Conservation (phyloP, 2,329 filamentous ascomycete genomes). For the Aspergillus bombycis region DNA sequence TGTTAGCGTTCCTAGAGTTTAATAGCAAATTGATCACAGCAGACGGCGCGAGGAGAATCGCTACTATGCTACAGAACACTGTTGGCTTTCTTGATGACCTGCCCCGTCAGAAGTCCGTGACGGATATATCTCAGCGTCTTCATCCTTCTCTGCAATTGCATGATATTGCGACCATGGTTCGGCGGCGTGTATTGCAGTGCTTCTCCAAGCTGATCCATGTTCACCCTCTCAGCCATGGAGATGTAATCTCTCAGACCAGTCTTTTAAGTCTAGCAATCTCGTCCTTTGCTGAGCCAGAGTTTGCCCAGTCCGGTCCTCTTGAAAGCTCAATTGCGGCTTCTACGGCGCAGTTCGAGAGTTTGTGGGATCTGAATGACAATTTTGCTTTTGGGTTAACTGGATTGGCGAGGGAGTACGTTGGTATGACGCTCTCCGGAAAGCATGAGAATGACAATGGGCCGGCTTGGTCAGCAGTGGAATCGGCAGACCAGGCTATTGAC, state of each 20-base stretch:
- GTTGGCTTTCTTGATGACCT: slow-evolving; percentile 85
- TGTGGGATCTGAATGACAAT: slow-evolving; percentile 96
- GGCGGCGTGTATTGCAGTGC: slow-evolving; percentile 89
- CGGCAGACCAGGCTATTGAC: slow-evolving; percentile 43
- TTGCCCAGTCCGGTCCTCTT: slow-evolving; percentile 69
- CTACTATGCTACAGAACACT: slow-evolving; percentile 93
- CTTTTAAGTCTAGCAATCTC: slow-evolving; percentile 86
- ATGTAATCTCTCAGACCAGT: slow-evolving; percentile 87
- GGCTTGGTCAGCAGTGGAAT: slow-evolving; percentile 43
- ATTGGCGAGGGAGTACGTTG: slow-evolving; percentile 74
- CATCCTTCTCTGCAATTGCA: slow-evolving; percentile 84
- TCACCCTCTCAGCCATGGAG: slow-evolving; percentile 80
- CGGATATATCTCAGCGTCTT: slow-evolving; percentile 82
- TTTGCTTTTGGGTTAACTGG: slow-evolving; percentile 92
- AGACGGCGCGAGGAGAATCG: slow-evolving; percentile 90
- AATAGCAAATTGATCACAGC: slow-evolving; percentile 89
- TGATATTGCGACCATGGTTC: slow-evolving; percentile 91
- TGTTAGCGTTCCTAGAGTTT: slow-evolving; percentile 89
- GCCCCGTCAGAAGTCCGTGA: slow-evolving; percentile 79
- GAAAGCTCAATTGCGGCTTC: slow-evolving; percentile 91
- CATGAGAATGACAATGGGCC: slow-evolving; percentile 62
- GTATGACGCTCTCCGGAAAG: slow-evolving; percentile 71
- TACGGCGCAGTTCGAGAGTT: slow-evolving; percentile 84
- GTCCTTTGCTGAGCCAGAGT: slow-evolving; percentile 89
- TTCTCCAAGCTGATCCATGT: slow-evolving; percentile 90